Base-by-base conservation (phyloP, 345 rosid genomes). In the Salix caprea region DNA sequence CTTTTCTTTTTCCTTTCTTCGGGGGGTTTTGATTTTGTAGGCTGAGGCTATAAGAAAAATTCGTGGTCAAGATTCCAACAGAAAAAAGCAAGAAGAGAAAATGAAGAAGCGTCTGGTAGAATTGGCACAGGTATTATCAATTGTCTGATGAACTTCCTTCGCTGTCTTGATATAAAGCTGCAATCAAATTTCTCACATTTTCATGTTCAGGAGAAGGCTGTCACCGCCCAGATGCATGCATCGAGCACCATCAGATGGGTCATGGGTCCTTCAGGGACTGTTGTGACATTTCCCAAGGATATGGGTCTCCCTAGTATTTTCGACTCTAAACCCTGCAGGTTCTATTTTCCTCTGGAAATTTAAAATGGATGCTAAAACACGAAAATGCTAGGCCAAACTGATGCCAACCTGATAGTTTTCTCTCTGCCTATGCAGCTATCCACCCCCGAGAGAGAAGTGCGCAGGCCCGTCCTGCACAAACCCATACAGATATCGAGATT, bases 41-140 rank as follows among this genome's bases (percentile, higher is more conserved):
- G 97, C 89, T 52, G 97, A 89, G 83, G 99, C 98, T 73, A 94
- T 94, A 39, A 85, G 91, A 71, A 96, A 94, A 89, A 94, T 96
- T 77, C 98, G 94, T 12, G 97, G 98, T 66, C 98, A 94, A 84
- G 97, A 92, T 84, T 94, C 99, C 15, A 86, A 75, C 82, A 82
- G 97, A 86, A 92, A 91, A 94, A 96, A 92, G 78, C 90, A 92
- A 64, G 98, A 91, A 82, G 95, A 87, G 60, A 90, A 93, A 85
- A 87, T 79, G 0, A 93, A 92, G 81, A 92, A 87, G 81, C 93
- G 91, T 30, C 97, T 77, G 68, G 97, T 91, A 82, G 99, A 92
- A 80, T 21, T 92, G 82, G 95, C 91, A 50, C 95, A 90, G 97
- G 97, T 92, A 88, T 58, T 77, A 58, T 58, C 73, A 54, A 26